Evolutionary conservation across 2,329 filamentous ascomycete genomes (phyloP), one percentile per base, ranked within the genome.

Genomic region (Metarhizium humberi): DNA sequence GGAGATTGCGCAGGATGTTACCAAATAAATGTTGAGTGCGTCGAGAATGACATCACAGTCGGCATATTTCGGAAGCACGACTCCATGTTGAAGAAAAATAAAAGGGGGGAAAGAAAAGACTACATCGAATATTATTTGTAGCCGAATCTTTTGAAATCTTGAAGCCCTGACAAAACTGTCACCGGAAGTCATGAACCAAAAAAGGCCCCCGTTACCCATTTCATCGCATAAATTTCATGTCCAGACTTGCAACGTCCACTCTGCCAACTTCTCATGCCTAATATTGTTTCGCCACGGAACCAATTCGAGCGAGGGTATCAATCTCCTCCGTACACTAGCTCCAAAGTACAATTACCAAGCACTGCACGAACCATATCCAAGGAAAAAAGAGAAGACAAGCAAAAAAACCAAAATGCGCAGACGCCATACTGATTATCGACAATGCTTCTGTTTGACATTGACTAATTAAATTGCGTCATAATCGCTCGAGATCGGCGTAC

Each of bases 241-340:
- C n/a, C n/a, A 11, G n/a, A 45, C 6, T 18, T 18, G 42, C 42
- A 45, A 18, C 42, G 18, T 20, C n/a, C 16, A 18, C 16, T 20
- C 6, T 45, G 18, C 18, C 18, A 18, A 16, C n/a, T 8, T 18
- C 6, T 18, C 42, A 4, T 20, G 38, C 14, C n/a, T 13, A 30
- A 30, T 8, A 4, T 48, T 29, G 45, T 29, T 48, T 30, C 25
- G 43, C 54, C 45, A 20, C 32, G 7, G 13, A 52, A 30, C 2
- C 13, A 42, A 47, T 38, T 29, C 36, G 45, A 49, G 46, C 38
- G 38, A 50, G 54, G 54, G 45, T 56, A 56, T 56, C 54, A 56
- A 48, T 48, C 38, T 14, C 45, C 45, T 45, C n/a, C 42, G n/a
- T 11, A 20, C 18, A 30, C 3, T 30, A 29, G 45, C 25, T 48